A percentile compares a stretch with the other conserved stretches of the same genome.
Conservation (phyloP, 768 basidiomycete genomes). For the Leccinum incarnatum region DNA sequence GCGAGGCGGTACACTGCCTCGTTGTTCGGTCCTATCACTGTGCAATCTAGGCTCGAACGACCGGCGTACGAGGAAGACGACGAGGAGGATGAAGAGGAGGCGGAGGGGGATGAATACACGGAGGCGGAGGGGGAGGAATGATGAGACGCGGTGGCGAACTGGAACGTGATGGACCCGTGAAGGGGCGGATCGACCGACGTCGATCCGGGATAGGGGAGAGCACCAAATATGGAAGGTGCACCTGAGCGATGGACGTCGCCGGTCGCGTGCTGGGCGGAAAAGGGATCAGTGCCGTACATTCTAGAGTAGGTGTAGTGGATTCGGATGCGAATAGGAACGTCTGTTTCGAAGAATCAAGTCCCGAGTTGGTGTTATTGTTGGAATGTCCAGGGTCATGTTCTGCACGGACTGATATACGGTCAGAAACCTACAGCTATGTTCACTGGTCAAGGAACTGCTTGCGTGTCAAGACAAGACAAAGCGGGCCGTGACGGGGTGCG, state of each 20-base stretch:
- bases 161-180: conserved; percentile 40
- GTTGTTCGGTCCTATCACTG: conserved; percentile 48
- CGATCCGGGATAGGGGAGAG: conserved; percentile 51
- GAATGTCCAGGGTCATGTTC: background rate
- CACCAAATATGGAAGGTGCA: conserved; percentile 58
- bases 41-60: conserved; percentile 25
- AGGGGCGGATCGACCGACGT: conserved; percentile 25
- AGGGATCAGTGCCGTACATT: conserved; percentile 30
- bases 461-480: background rate
- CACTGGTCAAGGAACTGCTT: background rate
- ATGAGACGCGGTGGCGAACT: conserved; percentile 19
- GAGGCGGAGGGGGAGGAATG: background rate
- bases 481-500: background rate
- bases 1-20: conserved; percentile 46
- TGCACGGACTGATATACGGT: background rate
- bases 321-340: background rate
- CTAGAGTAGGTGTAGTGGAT: too few species aligned
- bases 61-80: background rate
- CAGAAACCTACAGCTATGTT: background rate
- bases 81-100: background rate
- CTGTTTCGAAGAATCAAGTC: too few species aligned
- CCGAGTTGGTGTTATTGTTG: background rate
- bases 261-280: conserved; percentile 27
- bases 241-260: conserved; percentile 1
- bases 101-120: background rate